phyloP scores from a whole-genome alignment of 768 basidiomycete genomes.

The Russula olivacea region DNA sequence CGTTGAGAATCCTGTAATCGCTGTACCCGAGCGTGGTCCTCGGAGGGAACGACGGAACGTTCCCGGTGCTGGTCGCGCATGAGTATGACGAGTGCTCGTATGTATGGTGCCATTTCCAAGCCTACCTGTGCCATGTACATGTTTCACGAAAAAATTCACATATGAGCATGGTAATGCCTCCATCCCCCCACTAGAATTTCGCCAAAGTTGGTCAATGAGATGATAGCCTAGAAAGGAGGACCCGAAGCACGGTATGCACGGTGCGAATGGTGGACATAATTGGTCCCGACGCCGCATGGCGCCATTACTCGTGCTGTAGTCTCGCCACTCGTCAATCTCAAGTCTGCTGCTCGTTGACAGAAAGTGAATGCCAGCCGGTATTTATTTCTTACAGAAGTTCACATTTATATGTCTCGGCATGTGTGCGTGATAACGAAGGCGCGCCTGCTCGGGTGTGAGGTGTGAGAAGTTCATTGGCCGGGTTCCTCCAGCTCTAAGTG shows the following conservation, averaged over 20 bases:
- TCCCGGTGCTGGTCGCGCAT: slow-evolving; percentile 67
- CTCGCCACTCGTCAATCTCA: neutral
- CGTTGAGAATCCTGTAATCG: slow-evolving; percentile 59
- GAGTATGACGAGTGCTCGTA: slow-evolving; percentile 9
- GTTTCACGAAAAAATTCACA: slow-evolving; percentile 5
- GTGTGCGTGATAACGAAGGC: neutral
- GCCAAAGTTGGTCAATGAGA: neutral
- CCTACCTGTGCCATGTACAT: slow-evolving; percentile 10
- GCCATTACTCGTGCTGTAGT: neutral
- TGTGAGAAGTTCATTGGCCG: neutral
- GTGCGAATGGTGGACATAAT: no score
- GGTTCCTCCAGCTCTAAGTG: neutral
- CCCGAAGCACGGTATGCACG: no score
- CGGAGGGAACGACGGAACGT: slow-evolving; percentile 74
- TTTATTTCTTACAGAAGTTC: neutral
- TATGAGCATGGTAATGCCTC: neutral
- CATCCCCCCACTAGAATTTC: neutral
- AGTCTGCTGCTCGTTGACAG: neutral
- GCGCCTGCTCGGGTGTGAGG: neutral
- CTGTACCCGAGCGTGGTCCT: slow-evolving; percentile 61
- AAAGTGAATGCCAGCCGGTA: no score
- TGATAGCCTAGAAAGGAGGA: neutral
- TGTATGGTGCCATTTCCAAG: slow-evolving; percentile 5
- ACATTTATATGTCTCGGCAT: neutral
- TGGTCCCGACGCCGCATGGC: no score